phyloP scores from a whole-genome alignment of 2,329 filamentous ascomycete species.

The Lasiodiplodia citricola region DNA sequence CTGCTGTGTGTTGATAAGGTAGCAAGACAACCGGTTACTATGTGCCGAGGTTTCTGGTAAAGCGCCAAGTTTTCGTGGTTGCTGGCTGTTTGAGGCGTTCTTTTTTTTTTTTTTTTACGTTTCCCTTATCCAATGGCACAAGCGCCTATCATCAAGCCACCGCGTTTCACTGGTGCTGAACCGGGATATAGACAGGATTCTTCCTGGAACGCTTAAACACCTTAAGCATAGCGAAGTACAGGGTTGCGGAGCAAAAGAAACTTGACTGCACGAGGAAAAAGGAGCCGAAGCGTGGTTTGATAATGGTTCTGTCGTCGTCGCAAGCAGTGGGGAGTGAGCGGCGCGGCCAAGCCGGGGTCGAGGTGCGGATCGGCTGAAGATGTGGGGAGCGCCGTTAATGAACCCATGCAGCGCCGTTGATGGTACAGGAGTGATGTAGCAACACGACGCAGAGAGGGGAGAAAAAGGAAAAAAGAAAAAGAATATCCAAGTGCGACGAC shows the following conservation, averaged over 20 bases:
- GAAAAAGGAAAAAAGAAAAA: background rate
- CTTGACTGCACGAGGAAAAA: background rate
- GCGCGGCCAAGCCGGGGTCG: background rate
- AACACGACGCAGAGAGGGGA: too few relatives aligned
- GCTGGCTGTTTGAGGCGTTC: background rate
- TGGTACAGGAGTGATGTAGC: background rate
- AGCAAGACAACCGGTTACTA: background rate
- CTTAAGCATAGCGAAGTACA: background rate
- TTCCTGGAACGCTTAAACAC: background rate
- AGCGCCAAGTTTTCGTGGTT: background rate
- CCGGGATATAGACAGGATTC: background rate
- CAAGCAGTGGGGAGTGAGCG: background rate
- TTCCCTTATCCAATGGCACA: background rate
- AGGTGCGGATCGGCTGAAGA: background rate
- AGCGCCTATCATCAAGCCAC: slow-evolving; percentile 15
- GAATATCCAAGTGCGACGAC: background rate
- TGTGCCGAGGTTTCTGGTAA: background rate
- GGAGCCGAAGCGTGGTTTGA: background rate
- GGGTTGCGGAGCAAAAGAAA: background rate
- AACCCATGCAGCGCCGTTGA: background rate
- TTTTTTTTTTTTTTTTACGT: background rate
- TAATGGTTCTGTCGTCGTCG: background rate
- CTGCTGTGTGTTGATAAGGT: background rate
- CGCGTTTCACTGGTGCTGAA: slow-evolving; percentile 11
- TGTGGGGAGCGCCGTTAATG: background rate